Percentiles rank a stretch among this genome's conserved stretches.
Conservation (phyloP, 176 grass and related monocot species). For the Olyra latifolia region DNA sequence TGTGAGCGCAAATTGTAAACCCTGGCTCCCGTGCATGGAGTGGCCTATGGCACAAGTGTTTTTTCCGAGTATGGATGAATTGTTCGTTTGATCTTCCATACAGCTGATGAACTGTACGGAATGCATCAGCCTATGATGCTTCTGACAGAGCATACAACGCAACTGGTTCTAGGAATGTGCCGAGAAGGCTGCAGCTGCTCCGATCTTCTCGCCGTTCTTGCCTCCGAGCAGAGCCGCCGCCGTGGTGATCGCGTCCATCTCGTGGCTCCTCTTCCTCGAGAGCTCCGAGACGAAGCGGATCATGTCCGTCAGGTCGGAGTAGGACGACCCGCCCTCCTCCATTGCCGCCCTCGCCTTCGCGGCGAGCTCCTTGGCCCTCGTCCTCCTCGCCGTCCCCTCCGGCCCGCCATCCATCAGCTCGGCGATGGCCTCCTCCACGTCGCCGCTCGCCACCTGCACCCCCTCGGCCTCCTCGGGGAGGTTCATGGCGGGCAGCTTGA, state of each 20-base stretch:
- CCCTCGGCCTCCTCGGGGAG: constrained; percentile 2
- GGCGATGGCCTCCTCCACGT: constrained; percentile 30
- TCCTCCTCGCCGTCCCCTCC: constrained; percentile 33
- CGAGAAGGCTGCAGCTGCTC: background rate
- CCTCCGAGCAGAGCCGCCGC: background rate
- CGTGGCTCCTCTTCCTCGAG: constrained; percentile 9
- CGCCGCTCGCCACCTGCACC: constrained; percentile 26
- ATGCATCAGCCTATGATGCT: too few species aligned
- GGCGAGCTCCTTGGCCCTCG: constrained; percentile 28
- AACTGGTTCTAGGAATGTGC: too few species aligned
- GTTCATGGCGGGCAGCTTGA: constrained; percentile 29
- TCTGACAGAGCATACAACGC: too few species aligned
- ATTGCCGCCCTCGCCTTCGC: constrained; percentile 41
- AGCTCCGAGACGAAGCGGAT: constrained; percentile 37
- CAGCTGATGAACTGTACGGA: too few species aligned
- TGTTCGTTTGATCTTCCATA: too few species aligned
- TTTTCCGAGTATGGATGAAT: too few species aligned
- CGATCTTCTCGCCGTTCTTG: background rate
- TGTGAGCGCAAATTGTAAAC: too few species aligned
- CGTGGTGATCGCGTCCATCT: background rate
- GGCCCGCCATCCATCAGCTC: constrained; percentile 36
- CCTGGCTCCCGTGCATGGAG: too few species aligned
- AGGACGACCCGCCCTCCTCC: constrained; percentile 56
- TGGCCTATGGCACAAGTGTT: too few species aligned
- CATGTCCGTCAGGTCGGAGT: constrained; percentile 41